A percentile compares a stretch with the other conserved stretches of the same genome.
Conservation (phyloP, 257 asterid genomes). For the Solanum habrochaites region DNA sequence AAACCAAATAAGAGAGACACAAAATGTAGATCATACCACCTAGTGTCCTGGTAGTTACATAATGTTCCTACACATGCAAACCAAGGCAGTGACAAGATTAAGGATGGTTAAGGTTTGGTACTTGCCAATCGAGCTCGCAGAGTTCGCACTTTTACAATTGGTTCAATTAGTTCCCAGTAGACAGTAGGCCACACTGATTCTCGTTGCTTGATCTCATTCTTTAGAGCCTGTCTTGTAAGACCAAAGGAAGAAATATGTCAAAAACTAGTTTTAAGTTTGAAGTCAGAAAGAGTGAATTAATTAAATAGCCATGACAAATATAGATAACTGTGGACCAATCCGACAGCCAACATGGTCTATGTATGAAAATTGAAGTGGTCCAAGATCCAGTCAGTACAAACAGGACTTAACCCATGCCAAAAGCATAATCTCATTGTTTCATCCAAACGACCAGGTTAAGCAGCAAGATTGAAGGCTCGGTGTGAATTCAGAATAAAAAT, state of each 20-base stretch:
- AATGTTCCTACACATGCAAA: neutral
- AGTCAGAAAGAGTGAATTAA: neutral
- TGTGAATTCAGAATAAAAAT: neutral
- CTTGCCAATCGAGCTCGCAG: slow-evolving; percentile 85
- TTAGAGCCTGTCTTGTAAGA: slow-evolving; percentile 53
- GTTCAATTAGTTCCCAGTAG: slow-evolving; percentile 82
- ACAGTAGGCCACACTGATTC: slow-evolving; percentile 60
- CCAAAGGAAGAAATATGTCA: slow-evolving; percentile 8
- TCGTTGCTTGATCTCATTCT: slow-evolving; percentile 92
- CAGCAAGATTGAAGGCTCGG: neutral
- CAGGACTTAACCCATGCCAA: neutral
- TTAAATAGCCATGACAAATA: neutral
- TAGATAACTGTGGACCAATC: neutral
- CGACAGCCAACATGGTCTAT: neutral
- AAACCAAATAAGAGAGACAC: neutral
- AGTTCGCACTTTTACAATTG: slow-evolving; percentile 66
- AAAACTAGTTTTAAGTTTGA: neutral
- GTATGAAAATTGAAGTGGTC: neutral
- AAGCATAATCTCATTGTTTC: neutral
- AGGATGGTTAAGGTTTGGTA: neutral
- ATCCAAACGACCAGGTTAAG: neutral
- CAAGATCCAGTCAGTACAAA: neutral
- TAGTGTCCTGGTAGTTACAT: neutral
- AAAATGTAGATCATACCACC: neutral
- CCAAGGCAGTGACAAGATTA: neutral